These are phyloP conservation scores for Lepidium aucheri DNA, from an alignment of 345 rosid genomes.

Conservation along the genomic window DNA sequence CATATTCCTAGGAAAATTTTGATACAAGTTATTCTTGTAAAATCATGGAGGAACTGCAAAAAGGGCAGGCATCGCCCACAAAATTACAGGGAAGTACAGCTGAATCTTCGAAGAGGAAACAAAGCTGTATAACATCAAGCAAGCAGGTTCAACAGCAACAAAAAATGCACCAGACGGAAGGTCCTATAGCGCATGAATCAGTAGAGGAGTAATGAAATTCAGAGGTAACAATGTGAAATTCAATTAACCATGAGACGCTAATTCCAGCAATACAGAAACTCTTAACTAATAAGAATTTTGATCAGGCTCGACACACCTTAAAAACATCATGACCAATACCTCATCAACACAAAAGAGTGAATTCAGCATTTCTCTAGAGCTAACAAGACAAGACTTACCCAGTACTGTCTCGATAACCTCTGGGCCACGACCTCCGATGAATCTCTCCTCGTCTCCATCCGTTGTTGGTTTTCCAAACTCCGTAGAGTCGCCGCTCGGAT, in stretches of 20 bases:
- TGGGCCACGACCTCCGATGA: constrained; percentile 55
- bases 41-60: not conserved
- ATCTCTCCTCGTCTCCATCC: constrained; percentile 47
- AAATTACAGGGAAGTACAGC: not conserved
- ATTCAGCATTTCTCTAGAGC: not conserved
- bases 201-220: not conserved
- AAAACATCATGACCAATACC: not conserved
- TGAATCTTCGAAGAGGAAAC: not conserved
- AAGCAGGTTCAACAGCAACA: not conserved
- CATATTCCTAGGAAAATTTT: constrained; percentile 58
- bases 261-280: not conserved
- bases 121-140: not conserved
- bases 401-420: constrained; percentile 76
- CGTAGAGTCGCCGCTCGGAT: constrained; percentile 74
- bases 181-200: not conserved
- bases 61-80: not conserved
- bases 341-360: not conserved
- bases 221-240: not conserved
- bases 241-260: not conserved
- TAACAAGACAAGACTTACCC: constrained; percentile 53
- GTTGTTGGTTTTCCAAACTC: constrained; percentile 58
- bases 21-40: not conserved
- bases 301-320: not conserved
- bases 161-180: not conserved
- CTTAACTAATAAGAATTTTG: too few species aligned